phyloP scores from a whole-genome alignment of 2,329 filamentous ascomycete genomes.

The Dactylellina cionopaga region DNA sequence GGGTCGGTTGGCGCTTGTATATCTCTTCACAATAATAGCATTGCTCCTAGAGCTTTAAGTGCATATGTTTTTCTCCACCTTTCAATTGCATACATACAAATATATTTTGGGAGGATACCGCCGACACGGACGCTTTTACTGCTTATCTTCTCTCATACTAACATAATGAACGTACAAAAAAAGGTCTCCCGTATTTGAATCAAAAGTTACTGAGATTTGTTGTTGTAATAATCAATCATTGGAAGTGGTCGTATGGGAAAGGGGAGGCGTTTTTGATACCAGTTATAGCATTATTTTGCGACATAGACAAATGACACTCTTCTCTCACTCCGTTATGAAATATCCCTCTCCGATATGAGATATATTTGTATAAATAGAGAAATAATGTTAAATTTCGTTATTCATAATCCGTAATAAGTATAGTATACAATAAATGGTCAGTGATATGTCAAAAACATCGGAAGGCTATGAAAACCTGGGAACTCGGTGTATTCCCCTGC shows the following conservation, averaged over 20 bases:
- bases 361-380: no score
- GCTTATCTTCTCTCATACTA: background rate
- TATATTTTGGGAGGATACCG: background rate
- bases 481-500: constrained; percentile 16
- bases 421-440: background rate
- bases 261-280: background rate
- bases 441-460: no score
- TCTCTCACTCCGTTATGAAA: background rate
- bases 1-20: background rate
- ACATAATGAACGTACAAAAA: constrained; percentile 4
- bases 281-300: background rate
- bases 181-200: background rate
- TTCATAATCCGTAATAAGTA: background rate
- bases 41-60: background rate
- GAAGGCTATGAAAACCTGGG: background rate
- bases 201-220: background rate
- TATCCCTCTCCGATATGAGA: background rate
- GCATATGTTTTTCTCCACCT: constrained; percentile 3
- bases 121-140: background rate
- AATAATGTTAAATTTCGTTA: background rate
- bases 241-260: constrained; percentile 2
- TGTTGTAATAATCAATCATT: constrained; percentile 11
- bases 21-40: background rate
- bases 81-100: no score
- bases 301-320: constrained; percentile 12